phyloP scores from a whole-genome alignment of 345 rosid genomes.

The Raphanus raphanistrum region DNA sequence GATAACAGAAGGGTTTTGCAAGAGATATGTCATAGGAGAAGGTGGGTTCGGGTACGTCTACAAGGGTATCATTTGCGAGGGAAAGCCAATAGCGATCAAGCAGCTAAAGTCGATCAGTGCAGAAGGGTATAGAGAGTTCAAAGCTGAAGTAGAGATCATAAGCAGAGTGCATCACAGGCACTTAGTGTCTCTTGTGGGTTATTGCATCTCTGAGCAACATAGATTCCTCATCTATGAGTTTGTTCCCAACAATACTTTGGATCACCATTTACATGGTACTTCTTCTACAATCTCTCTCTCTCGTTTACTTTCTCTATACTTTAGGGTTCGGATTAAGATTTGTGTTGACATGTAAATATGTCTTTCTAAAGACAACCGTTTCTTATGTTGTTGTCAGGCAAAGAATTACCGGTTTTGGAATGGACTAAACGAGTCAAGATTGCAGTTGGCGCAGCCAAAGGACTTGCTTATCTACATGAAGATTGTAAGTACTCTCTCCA shows the following conservation, averaged over 20 bases:
- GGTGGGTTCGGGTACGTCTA: constrained; percentile 43
- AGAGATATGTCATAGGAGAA: constrained; percentile 34
- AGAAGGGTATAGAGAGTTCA: constrained; percentile 42
- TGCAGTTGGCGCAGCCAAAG: constrained; percentile 78
- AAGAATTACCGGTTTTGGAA: constrained; percentile 52
- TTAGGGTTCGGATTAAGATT: not conserved
- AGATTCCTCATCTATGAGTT: constrained; percentile 43
- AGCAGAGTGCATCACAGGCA: constrained; percentile 47
- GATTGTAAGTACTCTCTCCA: constrained; percentile 50
- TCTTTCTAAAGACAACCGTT: not conserved
- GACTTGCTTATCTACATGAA: constrained; percentile 77
- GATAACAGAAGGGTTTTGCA: constrained; percentile 41
- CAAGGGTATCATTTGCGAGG: constrained; percentile 41
- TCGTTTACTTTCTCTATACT: not conserved
- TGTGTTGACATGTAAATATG: not conserved
- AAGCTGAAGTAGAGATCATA: constrained; percentile 46
- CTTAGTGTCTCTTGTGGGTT: constrained; percentile 70
- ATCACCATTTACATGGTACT: constrained; percentile 43
- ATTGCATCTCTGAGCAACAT: constrained; percentile 47
- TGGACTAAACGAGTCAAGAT: constrained; percentile 56
- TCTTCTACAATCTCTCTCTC: not conserved
- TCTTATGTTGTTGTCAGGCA: constrained; percentile 39
- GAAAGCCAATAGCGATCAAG: constrained; percentile 64
- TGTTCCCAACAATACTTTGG: constrained; percentile 42
- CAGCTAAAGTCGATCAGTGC: constrained; percentile 50